Evolutionary conservation across 169 alveolate genomes (phyloP).

Genomic region (Plasmodium gonderi): DNA sequence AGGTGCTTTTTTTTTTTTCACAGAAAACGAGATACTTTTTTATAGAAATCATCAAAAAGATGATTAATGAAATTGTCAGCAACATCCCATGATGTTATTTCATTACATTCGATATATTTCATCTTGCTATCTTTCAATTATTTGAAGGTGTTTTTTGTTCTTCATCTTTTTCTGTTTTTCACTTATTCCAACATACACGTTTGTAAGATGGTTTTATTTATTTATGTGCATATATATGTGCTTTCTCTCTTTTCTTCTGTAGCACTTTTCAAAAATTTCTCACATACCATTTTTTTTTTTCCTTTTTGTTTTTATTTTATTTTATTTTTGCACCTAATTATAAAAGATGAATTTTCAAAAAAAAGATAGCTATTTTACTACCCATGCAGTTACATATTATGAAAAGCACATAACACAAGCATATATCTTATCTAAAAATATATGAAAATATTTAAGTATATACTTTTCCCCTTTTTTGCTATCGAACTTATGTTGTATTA

Average conservation of each 20-base stretch:
- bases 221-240: neutral
- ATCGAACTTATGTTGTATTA: neutral
- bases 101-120: neutral
- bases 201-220: neutral
- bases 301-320: slow-evolving; percentile 2
- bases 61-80: slow-evolving; percentile 27
- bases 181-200: neutral
- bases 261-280: neutral
- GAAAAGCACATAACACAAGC: neutral
- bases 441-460: neutral
- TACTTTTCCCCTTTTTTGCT: neutral
- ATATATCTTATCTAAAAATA: no score
- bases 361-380: neutral
- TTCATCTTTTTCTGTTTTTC: neutral
- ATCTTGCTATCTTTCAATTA: neutral
- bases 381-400: no score
- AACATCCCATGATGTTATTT: slow-evolving; percentile 28
- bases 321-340: neutral
- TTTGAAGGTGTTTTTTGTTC: neutral
- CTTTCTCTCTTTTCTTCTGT: neutral
- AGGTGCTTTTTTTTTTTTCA: slow-evolving; percentile 13
- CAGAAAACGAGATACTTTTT: slow-evolving; percentile 15
- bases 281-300: neutral
- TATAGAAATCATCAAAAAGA: slow-evolving; percentile 45
- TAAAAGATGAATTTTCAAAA: neutral